Percentiles rank a stretch among this genome's conserved stretches.
Conservation (phyloP, 805 yeast genomes). For the Candida hispaniensis region DNA sequence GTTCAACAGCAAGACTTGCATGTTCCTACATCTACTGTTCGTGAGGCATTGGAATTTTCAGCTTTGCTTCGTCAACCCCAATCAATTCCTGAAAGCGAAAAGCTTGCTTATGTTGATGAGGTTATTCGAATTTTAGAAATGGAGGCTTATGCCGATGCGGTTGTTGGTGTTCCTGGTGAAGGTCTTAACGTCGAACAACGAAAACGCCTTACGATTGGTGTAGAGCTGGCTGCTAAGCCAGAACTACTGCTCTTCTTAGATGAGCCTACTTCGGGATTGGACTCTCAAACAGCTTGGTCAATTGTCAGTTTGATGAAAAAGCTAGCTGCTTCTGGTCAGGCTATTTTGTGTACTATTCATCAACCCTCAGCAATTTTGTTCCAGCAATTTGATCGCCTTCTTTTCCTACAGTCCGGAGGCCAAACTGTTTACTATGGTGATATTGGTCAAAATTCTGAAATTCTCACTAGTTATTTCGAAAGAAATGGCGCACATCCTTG, state of each 20-base stretch:
- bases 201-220: slow-evolving; percentile 54
- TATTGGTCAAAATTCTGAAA: slow-evolving; percentile 46
- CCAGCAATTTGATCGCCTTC: slow-evolving; percentile 66
- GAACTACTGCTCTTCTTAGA: slow-evolving; percentile 49
- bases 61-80: slow-evolving; percentile 60
- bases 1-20: slow-evolving; percentile 73
- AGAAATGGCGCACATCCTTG: slow-evolving; percentile 53
- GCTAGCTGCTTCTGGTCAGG: slow-evolving; percentile 50
- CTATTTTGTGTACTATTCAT: slow-evolving; percentile 65
- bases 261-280: slow-evolving; percentile 62
- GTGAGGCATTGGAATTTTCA: slow-evolving; percentile 59
- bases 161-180: slow-evolving; percentile 65
- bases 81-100: slow-evolving; percentile 41
- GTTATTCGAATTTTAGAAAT: slow-evolving; percentile 53
- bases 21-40: slow-evolving; percentile 52
- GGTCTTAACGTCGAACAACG: slow-evolving; percentile 56
- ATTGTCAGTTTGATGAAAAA: slow-evolving; percentile 51
- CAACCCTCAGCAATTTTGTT: slow-evolving; percentile 76
- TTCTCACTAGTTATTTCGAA: slow-evolving; percentile 57
- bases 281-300: slow-evolving; percentile 60
- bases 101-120: slow-evolving; percentile 54
- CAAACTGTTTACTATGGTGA: slow-evolving; percentile 68
- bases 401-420: slow-evolving; percentile 63
- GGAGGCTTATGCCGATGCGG: slow-evolving; percentile 55
- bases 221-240: slow-evolving; percentile 57